Conservation (phyloP, 225 moss, liverwort and hornwort species). For the Thuidium tamariscinum region DNA sequence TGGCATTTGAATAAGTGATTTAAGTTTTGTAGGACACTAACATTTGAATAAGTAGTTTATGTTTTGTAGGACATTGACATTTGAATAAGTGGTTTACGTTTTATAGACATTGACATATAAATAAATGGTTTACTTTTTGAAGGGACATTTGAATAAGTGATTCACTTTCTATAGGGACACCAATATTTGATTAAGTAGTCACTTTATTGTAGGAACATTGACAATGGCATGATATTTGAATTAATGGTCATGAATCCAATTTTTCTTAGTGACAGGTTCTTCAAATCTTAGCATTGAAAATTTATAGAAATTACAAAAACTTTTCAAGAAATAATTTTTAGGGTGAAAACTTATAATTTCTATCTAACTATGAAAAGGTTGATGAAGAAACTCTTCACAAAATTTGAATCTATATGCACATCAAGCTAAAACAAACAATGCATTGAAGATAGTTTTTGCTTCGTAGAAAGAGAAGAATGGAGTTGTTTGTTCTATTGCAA, state of each 20-base stretch:
- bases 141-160: neutral
- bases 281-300: too few species aligned
- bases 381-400: too few species aligned
- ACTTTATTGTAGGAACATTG: neutral
- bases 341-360: neutral
- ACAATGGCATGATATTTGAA: neutral
- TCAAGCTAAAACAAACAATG: neutral
- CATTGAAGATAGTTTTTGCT: neutral
- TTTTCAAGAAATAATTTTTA: neutral
- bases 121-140: neutral
- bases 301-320: neutral
- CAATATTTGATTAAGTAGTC: neutral
- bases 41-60: neutral
- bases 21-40: rapidly evolving
- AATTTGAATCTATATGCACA: too few species aligned
- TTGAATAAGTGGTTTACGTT: neutral
- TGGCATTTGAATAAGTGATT: neutral
- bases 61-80: neutral
- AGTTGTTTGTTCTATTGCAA: neutral
- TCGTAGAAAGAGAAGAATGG: rapidly evolving
- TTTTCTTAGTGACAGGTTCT: rapidly evolving
- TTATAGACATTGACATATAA: rapidly evolving
- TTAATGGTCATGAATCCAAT: too few species aligned
- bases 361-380: neutral
- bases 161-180: neutral